A percentile compares a stretch with the other conserved stretches of the same genome.
phyloP scores from a whole-genome alignment of 805 yeast genomes.

The Lipomyces lipofer region DNA sequence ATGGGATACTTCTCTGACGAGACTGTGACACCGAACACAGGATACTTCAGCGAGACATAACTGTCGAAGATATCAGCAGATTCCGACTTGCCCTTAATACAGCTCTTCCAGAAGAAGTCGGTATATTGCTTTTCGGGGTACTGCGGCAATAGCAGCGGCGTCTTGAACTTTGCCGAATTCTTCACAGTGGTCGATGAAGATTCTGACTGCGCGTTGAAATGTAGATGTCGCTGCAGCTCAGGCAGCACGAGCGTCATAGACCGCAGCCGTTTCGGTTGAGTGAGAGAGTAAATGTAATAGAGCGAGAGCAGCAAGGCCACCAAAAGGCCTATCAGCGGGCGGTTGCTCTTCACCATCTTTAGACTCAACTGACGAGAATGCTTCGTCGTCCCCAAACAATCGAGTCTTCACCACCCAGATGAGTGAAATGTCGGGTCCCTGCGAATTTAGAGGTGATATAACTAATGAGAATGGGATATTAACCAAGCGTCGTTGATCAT shows the following conservation, averaged over 20 bases:
- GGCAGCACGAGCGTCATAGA: conserved; percentile 11
- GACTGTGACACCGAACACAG: conserved; percentile 22
- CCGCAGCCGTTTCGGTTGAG: conserved; percentile 14
- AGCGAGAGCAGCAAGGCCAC: conserved; percentile 13
- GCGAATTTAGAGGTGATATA: too few species aligned
- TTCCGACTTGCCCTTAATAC: conserved; percentile 7
- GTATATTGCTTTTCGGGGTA: background rate
- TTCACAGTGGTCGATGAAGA: background rate
- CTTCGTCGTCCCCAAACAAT: too few species aligned
- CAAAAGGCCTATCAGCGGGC: too few species aligned
- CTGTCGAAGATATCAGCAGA: conserved; percentile 17
- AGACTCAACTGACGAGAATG: too few species aligned
- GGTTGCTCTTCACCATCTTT: too few species aligned
- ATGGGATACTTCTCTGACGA: conserved; percentile 17
- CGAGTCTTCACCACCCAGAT: too few species aligned
- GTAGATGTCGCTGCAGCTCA: conserved; percentile 12
- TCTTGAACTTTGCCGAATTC: conserved; percentile 2
- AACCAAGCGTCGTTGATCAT: too few species aligned
- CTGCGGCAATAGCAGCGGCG: background rate
- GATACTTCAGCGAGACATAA: conserved; percentile 19
- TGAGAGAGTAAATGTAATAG: conserved; percentile 1
- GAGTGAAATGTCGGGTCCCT: too few species aligned
- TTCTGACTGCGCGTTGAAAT: conserved; percentile 2
- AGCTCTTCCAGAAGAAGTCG: conserved; percentile 7
- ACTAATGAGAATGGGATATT: too few species aligned